Conservation (phyloP, 164 flowering plant genomes). For the Vitis labrusca region DNA sequence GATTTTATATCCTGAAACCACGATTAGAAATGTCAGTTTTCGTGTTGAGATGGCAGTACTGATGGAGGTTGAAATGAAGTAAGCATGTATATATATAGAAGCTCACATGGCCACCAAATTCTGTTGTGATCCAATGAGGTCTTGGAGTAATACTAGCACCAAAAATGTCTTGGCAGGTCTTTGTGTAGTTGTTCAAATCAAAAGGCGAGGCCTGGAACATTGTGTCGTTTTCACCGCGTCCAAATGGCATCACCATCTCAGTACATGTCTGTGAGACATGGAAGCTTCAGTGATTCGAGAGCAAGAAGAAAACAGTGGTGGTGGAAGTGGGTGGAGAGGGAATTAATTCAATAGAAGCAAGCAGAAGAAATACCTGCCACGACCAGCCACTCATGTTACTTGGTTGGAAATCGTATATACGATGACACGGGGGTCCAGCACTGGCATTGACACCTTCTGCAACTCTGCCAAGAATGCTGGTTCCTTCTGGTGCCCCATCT, state of each 20-base stretch:
- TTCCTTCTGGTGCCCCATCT: slow-evolving; percentile 12
- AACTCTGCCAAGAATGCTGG: slow-evolving; percentile 21
- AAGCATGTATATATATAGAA: not conserved
- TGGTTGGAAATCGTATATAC: too few relatives aligned
- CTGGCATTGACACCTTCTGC: slow-evolving; percentile 17
- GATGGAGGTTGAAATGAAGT: not conserved
- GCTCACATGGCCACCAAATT: slow-evolving; percentile 69
- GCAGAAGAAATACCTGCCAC: too few relatives aligned
- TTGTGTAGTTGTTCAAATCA: slow-evolving; percentile 20
- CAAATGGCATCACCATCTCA: slow-evolving; percentile 64
- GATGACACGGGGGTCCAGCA: too few relatives aligned
- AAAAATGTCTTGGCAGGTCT: slow-evolving; percentile 23
- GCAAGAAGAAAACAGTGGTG: too few relatives aligned
- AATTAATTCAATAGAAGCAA: too few relatives aligned
- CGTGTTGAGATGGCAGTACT: not conserved
- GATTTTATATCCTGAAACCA: slow-evolving; percentile 46
- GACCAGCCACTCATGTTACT: too few relatives aligned
- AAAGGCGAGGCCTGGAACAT: slow-evolving; percentile 50
- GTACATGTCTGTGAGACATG: slow-evolving; percentile 42
- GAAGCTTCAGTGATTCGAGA: too few relatives aligned
- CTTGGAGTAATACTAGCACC: slow-evolving; percentile 45
- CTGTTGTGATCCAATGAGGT: slow-evolving; percentile 67
- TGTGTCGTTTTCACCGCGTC: slow-evolving; percentile 35
- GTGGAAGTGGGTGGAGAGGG: too few relatives aligned
- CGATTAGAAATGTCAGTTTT: not conserved